Evolutionary conservation across 805 yeast species (phyloP).

Genomic region (Schwanniomyces yamadae): DNA sequence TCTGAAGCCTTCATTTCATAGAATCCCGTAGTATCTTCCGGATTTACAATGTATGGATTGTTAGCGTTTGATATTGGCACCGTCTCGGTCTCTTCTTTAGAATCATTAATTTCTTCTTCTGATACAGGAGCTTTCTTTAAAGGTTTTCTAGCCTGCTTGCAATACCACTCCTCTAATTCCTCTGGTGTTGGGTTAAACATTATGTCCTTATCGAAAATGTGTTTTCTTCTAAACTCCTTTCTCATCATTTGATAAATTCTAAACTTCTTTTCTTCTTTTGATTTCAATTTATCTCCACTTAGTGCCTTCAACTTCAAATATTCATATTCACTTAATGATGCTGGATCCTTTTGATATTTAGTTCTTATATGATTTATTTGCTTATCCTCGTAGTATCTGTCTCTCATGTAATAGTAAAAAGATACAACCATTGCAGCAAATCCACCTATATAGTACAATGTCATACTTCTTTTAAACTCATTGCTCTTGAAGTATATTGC

Average conservation of each 20-base stretch:
- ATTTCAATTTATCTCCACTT: constrained; percentile 55
- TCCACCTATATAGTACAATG: constrained; percentile 61
- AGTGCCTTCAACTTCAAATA: constrained; percentile 59
- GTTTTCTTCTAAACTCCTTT: constrained; percentile 41
- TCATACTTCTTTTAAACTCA: constrained; percentile 56
- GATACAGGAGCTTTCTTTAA: constrained; percentile 24
- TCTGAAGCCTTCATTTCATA: constrained; percentile 75
- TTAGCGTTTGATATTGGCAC: constrained; percentile 35
- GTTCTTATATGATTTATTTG: constrained; percentile 47
- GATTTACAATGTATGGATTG: constrained; percentile 52
- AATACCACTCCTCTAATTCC: constrained; percentile 43
- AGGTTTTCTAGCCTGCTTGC: constrained; percentile 28
- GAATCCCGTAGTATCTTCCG: constrained; percentile 78
- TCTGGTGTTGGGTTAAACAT: constrained; percentile 43
- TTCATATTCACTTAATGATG: constrained; percentile 59
- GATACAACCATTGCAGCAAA: constrained; percentile 56
- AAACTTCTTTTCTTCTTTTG: constrained; percentile 61
- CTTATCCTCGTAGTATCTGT: constrained; percentile 61
- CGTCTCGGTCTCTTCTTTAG: constrained; percentile 12
- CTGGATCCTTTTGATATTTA: constrained; percentile 39
- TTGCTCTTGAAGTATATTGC: constrained; percentile 46
- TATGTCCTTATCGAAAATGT: constrained; percentile 29
- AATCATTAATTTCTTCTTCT: constrained; percentile 12
- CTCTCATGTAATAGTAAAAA: constrained; percentile 65
- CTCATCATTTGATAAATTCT: constrained; percentile 58